A percentile compares a stretch with the other conserved stretches of the same genome.
Evolutionary conservation across 805 yeast genomes (phyloP).

Genomic region (Candida coleopterorum): DNA sequence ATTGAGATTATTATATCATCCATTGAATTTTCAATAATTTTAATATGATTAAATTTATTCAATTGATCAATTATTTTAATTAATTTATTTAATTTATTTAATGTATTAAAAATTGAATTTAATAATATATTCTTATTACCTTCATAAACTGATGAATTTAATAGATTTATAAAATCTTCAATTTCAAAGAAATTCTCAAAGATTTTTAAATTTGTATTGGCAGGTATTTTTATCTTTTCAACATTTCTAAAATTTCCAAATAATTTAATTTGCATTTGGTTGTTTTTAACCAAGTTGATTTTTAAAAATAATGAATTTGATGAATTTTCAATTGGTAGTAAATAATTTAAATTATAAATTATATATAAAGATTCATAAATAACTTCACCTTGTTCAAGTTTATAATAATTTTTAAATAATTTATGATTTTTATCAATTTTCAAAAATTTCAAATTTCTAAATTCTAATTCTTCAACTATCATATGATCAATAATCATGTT

Average conservation of each 20-base stretch:
- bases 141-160: constrained; percentile 17
- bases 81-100: constrained; percentile 28
- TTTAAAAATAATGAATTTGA: constrained; percentile 29
- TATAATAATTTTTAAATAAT: constrained; percentile 12
- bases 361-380: constrained; percentile 22
- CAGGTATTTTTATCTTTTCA: constrained; percentile 14
- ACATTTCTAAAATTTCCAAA: constrained; percentile 25
- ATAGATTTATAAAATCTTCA: constrained; percentile 22
- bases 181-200: constrained; percentile 25
- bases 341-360: constrained; percentile 20
- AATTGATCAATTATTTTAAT: constrained; percentile 32
- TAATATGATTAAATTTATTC: constrained; percentile 20
- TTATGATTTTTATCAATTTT: constrained; percentile 19
- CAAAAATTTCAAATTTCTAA: constrained; percentile 34
- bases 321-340: constrained; percentile 31
- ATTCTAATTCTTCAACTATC: constrained; percentile 46
- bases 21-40: constrained; percentile 22
- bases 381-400: constrained; percentile 7
- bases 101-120: constrained; percentile 22
- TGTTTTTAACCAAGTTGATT: constrained; percentile 20
- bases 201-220: constrained; percentile 16
- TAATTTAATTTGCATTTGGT: constrained; percentile 21
- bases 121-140: constrained; percentile 15
- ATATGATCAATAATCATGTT: constrained; percentile 47
- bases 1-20: constrained; percentile 26